These are phyloP conservation scores for Cladorrhinum sp. DNA, from an alignment of 2,329 filamentous ascomycete species.

Conservation along the genomic window DNA sequence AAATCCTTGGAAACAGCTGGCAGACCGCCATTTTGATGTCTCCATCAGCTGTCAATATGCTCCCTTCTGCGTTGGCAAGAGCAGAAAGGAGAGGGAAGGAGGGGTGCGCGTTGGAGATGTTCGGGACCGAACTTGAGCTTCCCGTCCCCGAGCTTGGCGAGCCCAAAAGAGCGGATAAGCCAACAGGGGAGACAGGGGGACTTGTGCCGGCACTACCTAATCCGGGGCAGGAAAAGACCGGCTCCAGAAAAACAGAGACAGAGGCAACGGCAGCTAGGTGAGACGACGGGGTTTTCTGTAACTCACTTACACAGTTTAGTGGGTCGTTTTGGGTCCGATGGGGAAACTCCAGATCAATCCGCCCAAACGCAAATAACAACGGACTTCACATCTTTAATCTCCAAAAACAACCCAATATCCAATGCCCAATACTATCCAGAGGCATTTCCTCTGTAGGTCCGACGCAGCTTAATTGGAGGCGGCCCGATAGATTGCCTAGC, in stretches of 20 bases:
- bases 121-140: slow-evolving; percentile 4
- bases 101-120: not conserved
- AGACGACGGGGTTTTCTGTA: slow-evolving; percentile 2
- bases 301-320: not conserved
- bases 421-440: slow-evolving; percentile 3
- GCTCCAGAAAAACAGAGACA: not conserved
- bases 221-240: not conserved
- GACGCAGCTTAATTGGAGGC: slow-evolving; percentile 16
- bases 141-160: slow-evolving; percentile 3
- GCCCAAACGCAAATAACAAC: slow-evolving; percentile 2
- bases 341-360: slow-evolving; percentile 6
- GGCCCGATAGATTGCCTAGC: slow-evolving; percentile 22
- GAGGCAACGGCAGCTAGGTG: not conserved
- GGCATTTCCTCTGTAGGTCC: slow-evolving; percentile 14
- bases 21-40: not conserved
- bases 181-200: not conserved
- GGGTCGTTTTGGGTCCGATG: not conserved
- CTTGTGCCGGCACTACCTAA: not conserved
- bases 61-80: not conserved
- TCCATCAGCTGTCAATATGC: not conserved
- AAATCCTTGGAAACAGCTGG: not conserved
- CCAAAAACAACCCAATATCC: not conserved
- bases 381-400: slow-evolving; percentile 6
- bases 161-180: not conserved
- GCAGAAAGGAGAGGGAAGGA: not conserved